A percentile compares a stretch with the other conserved stretches of the same genome.
These are phyloP conservation scores for Adiantum capillusveneris DNA, from an alignment of 75 land plant species.

Conservation along the genomic window DNA sequence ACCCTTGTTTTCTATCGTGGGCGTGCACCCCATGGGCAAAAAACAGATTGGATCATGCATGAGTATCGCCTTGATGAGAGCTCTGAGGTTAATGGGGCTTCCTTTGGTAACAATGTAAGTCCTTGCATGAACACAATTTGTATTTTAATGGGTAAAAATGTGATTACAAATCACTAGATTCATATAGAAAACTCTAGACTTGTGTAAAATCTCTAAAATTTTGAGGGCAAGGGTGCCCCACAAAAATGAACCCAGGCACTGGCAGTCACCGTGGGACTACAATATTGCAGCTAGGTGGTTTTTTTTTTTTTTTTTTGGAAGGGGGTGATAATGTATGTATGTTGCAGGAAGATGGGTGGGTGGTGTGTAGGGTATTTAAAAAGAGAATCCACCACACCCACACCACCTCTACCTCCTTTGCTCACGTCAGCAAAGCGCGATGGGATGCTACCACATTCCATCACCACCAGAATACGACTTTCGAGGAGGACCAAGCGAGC, in stretches of 20 bases:
- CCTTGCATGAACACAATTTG: not conserved
- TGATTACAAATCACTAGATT: no score
- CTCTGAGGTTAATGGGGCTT: conserved; percentile 15
- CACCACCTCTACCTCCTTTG: conserved; percentile 9
- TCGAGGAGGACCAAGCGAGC: not conserved
- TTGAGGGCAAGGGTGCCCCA: no score
- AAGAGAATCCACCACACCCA: conserved; percentile 50
- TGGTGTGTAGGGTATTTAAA: conserved; percentile 75
- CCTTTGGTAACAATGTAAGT: conserved; percentile 22
- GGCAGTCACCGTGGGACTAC: no score
- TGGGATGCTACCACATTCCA: not conserved
- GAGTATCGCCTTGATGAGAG: conserved; percentile 65
- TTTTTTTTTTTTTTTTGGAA: not conserved
- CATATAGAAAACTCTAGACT: no score
- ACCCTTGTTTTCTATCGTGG: conserved; percentile 72
- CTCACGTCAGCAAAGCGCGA: not conserved
- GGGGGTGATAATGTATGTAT: not conserved
- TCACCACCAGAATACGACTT: not conserved
- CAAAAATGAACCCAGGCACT: no score
- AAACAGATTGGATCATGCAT: conserved; percentile 81
- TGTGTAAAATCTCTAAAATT: no score
- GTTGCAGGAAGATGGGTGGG: conserved; percentile 71
- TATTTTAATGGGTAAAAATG: no score
- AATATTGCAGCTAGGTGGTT: not conserved
- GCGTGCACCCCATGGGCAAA: conserved; percentile 68